A percentile compares a stretch with the other conserved stretches of the same genome.
Evolutionary conservation across 2,329 filamentous ascomycete species (phyloP).

Genomic region (Colletotrichum cuscutae): DNA sequence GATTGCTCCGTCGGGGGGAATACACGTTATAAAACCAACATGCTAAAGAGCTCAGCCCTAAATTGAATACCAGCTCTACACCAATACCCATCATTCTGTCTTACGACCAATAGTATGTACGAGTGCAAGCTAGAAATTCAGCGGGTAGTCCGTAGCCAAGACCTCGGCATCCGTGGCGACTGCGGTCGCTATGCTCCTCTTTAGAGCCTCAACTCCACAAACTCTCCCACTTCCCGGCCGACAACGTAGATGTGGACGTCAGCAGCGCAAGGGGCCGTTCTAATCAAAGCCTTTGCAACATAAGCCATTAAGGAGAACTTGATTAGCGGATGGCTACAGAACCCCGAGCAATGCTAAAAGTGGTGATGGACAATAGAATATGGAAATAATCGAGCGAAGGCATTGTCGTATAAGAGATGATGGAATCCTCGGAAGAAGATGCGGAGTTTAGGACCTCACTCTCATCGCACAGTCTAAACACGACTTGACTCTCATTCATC

Average conservation of each 20-base stretch:
- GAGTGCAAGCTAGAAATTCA: neutral
- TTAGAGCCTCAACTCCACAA: neutral
- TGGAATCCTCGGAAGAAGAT: neutral
- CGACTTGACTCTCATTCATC: neutral
- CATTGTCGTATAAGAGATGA: neutral
- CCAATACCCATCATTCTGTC: neutral
- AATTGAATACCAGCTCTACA: neutral
- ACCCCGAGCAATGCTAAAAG: neutral
- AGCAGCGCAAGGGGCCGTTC: neutral
- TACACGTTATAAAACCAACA: neutral
- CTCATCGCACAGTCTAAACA: neutral
- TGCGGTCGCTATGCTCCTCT: neutral
- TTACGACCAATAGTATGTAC: neutral
- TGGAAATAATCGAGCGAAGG: neutral
- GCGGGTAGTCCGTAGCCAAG: neutral
- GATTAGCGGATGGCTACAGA: neutral
- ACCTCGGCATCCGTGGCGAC: too few species aligned
- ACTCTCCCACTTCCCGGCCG: neutral
- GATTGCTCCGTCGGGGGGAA: too few species aligned
- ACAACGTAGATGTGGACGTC: neutral
- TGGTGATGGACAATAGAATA: neutral
- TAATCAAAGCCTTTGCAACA: neutral
- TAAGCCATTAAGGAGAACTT: neutral
- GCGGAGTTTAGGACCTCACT: neutral
- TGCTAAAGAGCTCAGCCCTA: neutral